Base-by-base conservation (phyloP, 2,329 filamentous ascomycete genomes). In the Westerdykella aurantiaca region DNA sequence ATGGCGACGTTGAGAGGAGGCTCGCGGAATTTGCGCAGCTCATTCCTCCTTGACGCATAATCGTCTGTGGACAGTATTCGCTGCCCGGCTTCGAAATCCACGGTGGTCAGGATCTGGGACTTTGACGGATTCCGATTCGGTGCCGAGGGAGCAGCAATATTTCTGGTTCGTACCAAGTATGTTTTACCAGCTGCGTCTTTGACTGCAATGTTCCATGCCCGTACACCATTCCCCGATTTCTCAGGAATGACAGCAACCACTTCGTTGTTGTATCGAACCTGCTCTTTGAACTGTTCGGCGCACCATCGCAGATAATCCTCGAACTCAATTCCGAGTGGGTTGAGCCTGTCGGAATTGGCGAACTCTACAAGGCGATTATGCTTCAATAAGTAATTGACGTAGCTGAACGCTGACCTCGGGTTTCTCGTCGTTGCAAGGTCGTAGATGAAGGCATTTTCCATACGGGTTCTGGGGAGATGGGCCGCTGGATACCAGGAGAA, bases 281-380 rank as follows among this genome's bases (percentile, higher is more conserved):
- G 41, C 6, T 57, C 54, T 13, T 58, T 56, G 52, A 67, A 64
- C 9, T 65, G 55, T 14, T 58, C 56, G 10, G 64, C 63, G 35
- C 57, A 60, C 64, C 64, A 67, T 42, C 51, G 55, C 41, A 69
- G 50, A 37, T 69, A 68, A 37, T 69, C 59, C n/a, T 63, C 64
- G 14, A 69, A 67, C 40, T 69, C 66, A 37, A 61, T 55, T 23
- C 67, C 53, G 22, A 69, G 43, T 21, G 66, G 64, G 35, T 66
- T 63, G 39, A 69, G 46, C 12, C 62, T 58, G 39, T 65, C 61
- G 16, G 67, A 64, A 44, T 67, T 66, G 33, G 60, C 57, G 31
- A 66, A 67, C 22, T 64, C 61, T 17, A 66, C 47, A 13, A 67
- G 52, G 6, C 63, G 55, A 29, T 60, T 54, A 13, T 53, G 54